Conservation (phyloP, 169 alveolate genomes). For the Plasmodium reichenowi region DNA sequence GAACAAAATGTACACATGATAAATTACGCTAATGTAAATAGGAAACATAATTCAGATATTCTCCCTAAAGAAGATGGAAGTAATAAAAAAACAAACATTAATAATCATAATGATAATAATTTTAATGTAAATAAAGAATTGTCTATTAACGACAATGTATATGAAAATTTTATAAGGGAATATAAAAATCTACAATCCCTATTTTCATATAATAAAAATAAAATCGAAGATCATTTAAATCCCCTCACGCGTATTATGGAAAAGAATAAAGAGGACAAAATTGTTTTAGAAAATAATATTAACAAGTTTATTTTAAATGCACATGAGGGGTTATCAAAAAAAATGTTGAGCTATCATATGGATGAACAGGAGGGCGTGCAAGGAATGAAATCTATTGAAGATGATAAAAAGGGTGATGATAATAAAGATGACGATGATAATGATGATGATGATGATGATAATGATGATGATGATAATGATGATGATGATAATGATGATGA, state of each 20-base stretch:
- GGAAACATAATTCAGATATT: not conserved
- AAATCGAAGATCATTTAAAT: conserved; percentile 3
- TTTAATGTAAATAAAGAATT: not conserved
- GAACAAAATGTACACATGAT: too few relatives aligned
- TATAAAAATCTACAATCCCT: conserved; percentile 57
- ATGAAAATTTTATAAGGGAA: conserved; percentile 63
- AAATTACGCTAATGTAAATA: too few relatives aligned
- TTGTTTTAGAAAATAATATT: not conserved
- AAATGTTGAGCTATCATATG: not conserved
- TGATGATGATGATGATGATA: too few relatives aligned
- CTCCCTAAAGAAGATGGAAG: not conserved
- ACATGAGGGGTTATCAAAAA: not conserved
- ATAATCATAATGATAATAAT: not conserved
- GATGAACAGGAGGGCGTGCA: not conserved
- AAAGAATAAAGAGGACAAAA: not conserved
- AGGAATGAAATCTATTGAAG: too few relatives aligned
- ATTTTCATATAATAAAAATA: conserved; percentile 41
- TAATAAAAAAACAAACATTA: not conserved
- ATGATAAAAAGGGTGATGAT: too few relatives aligned
- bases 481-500: too few relatives aligned
- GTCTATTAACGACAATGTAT: conserved; percentile 48
- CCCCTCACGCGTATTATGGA: not conserved
- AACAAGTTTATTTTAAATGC: not conserved
- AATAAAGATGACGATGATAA: too few relatives aligned
- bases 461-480: too few relatives aligned